These are phyloP conservation scores for Vicia sativa DNA, from an alignment of 306 rosid genomes.

Conservation along the genomic window DNA sequence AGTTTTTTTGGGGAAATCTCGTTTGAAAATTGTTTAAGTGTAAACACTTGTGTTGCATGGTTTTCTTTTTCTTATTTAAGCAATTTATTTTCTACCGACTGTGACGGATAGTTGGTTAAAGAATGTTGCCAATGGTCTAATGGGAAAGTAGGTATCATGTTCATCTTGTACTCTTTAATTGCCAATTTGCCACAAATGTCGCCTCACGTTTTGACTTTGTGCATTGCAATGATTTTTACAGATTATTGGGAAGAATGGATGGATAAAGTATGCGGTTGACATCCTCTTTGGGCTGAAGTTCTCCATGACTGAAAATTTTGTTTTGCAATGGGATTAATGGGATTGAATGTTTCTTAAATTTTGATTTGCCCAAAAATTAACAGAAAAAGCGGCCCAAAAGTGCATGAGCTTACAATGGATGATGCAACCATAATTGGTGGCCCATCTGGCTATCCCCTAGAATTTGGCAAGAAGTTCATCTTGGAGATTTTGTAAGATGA, in stretches of 20 bases:
- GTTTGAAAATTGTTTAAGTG: slow-evolving; percentile 27
- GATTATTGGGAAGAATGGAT: slow-evolving; percentile 71
- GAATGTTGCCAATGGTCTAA: slow-evolving; percentile 92
- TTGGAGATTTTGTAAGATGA: too few species aligned
- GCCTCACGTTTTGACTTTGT: slow-evolving; percentile 9
- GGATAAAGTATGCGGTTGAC: slow-evolving; percentile 72
- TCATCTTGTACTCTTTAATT: neutral
- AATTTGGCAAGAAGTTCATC: too few species aligned
- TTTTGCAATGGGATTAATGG: neutral
- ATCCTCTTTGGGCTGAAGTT: slow-evolving; percentile 73
- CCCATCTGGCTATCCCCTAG: too few species aligned
- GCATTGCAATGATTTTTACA: slow-evolving; percentile 38
- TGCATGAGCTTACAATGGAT: slow-evolving; percentile 59
- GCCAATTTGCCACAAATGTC: neutral
- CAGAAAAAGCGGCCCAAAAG: slow-evolving; percentile 61
- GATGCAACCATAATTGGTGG: too few species aligned
- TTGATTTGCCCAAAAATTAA: slow-evolving; percentile 13
- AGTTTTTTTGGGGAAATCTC: neutral
- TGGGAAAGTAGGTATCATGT: slow-evolving; percentile 76
- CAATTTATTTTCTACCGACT: slow-evolving; percentile 48
- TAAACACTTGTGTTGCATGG: slow-evolving; percentile 2
- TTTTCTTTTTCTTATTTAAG: slow-evolving; percentile 10
- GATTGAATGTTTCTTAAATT: slow-evolving; percentile 20
- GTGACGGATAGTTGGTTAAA: slow-evolving; percentile 96
- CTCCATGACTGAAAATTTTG: slow-evolving; percentile 64